Conservation (phyloP, 371 early-diverging fungal species). For the Mortierella sp. region DNA sequence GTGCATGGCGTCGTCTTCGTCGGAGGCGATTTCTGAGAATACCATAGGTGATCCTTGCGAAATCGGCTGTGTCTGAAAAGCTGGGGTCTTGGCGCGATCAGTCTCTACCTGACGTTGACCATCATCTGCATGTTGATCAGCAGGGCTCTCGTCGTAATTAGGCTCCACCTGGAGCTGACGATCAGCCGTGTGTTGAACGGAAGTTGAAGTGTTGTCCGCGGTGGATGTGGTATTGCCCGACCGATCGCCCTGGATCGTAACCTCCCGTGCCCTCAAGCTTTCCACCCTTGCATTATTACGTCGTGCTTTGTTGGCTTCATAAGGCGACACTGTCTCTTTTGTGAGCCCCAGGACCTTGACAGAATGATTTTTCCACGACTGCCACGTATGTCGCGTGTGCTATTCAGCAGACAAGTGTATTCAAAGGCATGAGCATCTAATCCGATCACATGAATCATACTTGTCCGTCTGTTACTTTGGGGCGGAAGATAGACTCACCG, state of each 20-base stretch:
- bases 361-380: constrained; percentile 40
- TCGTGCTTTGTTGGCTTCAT: constrained; percentile 19
- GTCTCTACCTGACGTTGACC: background rate
- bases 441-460: no score
- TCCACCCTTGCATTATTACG: no score
- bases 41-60: background rate
- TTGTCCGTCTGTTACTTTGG: no score
- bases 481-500: constrained; percentile 4
- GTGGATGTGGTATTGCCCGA: no score
- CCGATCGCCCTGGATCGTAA: background rate
- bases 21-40: constrained; percentile 2
- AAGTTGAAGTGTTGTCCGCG: no score
- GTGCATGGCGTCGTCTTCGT: constrained; percentile 23
- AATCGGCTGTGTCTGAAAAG: constrained; percentile 2
- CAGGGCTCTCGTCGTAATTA: no score
- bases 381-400: constrained; percentile 21
- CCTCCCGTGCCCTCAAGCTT: no score
- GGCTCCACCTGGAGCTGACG: no score
- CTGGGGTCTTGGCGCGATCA: background rate
- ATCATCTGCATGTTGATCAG: no score
- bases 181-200: no score
- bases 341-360: constrained; percentile 23
- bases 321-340: constrained; percentile 3
- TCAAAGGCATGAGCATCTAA: background rate
- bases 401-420: background rate